Conservation (phyloP, 2,329 filamentous ascomycete genomes). For the Xylaria sp. region DNA sequence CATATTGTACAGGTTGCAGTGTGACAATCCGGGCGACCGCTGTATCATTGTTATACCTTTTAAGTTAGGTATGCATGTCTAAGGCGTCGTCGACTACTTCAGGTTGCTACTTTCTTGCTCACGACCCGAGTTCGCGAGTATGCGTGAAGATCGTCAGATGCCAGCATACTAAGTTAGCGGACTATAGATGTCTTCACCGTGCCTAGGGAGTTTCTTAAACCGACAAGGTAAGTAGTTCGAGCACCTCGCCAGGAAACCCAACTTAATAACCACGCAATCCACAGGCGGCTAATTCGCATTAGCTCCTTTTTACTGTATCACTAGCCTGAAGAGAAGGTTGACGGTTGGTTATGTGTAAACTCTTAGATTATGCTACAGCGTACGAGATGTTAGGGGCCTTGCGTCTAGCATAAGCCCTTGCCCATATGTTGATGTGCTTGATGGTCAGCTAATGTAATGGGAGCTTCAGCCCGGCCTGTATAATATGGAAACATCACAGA, state of each 20-base stretch:
- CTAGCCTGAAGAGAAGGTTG: not conserved
- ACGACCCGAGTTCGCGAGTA: constrained; percentile 22
- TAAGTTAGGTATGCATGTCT: constrained; percentile 15
- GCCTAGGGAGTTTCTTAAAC: constrained; percentile 10
- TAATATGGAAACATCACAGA: constrained; percentile 6
- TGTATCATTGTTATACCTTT: constrained; percentile 9
- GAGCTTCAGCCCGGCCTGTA: constrained; percentile 15
- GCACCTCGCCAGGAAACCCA: not conserved
- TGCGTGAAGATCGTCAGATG: constrained; percentile 14
- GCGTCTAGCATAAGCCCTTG: constrained; percentile 4
- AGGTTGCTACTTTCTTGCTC: constrained; percentile 24
- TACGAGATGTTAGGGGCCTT: not conserved
- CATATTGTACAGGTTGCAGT: constrained; percentile 34
- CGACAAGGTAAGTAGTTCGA: not conserved
- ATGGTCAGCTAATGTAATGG: constrained; percentile 12
- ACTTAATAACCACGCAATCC: not conserved
- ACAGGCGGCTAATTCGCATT: not conserved
- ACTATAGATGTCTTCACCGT: constrained; percentile 11
- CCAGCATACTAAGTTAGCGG: not conserved
- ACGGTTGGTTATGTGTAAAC: not conserved
- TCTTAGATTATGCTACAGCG: not conserved
- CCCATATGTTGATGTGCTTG: constrained; percentile 17
- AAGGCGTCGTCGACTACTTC: constrained; percentile 19
- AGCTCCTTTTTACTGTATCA: not conserved
- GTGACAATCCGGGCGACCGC: constrained; percentile 30